Base-by-base conservation (phyloP, 2,329 filamentous ascomycete genomes). In the Helminthosporium solani region DNA sequence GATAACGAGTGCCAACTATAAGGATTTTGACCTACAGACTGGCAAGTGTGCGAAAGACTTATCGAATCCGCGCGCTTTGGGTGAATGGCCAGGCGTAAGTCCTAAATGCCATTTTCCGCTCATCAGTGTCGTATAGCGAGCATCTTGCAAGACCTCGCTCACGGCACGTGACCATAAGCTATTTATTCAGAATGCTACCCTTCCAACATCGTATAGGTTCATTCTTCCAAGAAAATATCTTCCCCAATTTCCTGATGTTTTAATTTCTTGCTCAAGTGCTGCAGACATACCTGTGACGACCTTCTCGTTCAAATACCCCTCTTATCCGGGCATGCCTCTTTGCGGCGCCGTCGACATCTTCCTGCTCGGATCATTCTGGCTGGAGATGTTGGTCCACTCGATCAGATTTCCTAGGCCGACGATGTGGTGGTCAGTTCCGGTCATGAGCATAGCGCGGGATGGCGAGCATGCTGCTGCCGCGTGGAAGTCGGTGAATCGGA, bases 401-500 rank as follows among this genome's bases (percentile, higher is more conserved):
- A 36, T 53, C 25, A 45, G 40, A 33, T 46, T 81, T 2, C 81
- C 82, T 2, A 85, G 70, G 1, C 82, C 78, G 8, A 77, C 77
- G 45, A 80, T 80, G 58, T 80, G 81, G 55, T 84, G 76, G 56
- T 84, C 81, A 0, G 82, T 85, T 3, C 82, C 82, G 0, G 81
- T 84, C 75, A 85, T n/a, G 54, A 86, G 76, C 83, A 86, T 86
- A 15, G 82, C 80, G 30, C 82, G 73, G 2, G 81, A 82, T 1
- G 83, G 83, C 40, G 81, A 85, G 66, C 82, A 86, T 40, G 83
- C 82, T 2, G 82, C 79, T 0, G 83, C 82, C 1, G 82, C 79
- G 57, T 86, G 83, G 63, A 84, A 85, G 55, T 84, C 79, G 0
- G 81, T 85, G 57, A 85, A 82, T 4, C 81, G 77, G 16, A 85